Percentiles rank a stretch among this genome's conserved stretches.
Evolutionary conservation across 2,329 filamentous ascomycete genomes (phyloP).

Genomic region (Fusarium brachygibbosum): DNA sequence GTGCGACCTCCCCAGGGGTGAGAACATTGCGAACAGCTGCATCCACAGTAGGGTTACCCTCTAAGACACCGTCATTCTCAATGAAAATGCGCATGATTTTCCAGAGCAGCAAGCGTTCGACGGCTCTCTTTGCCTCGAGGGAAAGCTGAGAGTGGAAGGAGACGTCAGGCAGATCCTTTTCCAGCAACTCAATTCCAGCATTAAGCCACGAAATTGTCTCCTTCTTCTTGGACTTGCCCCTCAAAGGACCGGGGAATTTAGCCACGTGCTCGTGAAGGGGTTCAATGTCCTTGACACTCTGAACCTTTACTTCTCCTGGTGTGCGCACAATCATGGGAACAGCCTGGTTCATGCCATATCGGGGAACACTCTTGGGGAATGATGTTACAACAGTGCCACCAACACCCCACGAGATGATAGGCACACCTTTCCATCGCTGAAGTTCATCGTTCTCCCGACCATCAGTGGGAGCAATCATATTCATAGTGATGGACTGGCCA

Average conservation of each 20-base stretch:
- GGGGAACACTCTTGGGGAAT: constrained; percentile 89
- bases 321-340: constrained; percentile 84
- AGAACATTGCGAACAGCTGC: constrained; percentile 82
- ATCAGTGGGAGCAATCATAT: constrained; percentile 73
- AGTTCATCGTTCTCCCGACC: constrained; percentile 80
- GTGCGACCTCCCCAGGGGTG: constrained; percentile 65
- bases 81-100: constrained; percentile 85
- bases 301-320: constrained; percentile 85
- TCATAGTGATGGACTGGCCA: constrained; percentile 67
- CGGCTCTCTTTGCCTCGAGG: constrained; percentile 76
- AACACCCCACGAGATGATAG: constrained; percentile 89
- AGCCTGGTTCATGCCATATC: constrained; percentile 81
- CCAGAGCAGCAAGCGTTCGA: constrained; percentile 89
- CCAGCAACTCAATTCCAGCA: constrained; percentile 79
- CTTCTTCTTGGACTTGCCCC: constrained; percentile 94
- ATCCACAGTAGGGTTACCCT: constrained; percentile 78
- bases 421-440: constrained; percentile 90
- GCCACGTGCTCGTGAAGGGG: constrained; percentile 78
- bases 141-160: constrained; percentile 65
- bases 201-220: constrained; percentile 86
- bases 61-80: constrained; percentile 86
- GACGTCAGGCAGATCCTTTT: constrained; percentile 67
- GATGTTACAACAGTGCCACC: constrained; percentile 85
- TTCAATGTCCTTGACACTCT: constrained; percentile 79
- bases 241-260: constrained; percentile 91